Conservation (phyloP, 2,329 filamentous ascomycete genomes). For the Pseudogymnoascus sp. region DNA sequence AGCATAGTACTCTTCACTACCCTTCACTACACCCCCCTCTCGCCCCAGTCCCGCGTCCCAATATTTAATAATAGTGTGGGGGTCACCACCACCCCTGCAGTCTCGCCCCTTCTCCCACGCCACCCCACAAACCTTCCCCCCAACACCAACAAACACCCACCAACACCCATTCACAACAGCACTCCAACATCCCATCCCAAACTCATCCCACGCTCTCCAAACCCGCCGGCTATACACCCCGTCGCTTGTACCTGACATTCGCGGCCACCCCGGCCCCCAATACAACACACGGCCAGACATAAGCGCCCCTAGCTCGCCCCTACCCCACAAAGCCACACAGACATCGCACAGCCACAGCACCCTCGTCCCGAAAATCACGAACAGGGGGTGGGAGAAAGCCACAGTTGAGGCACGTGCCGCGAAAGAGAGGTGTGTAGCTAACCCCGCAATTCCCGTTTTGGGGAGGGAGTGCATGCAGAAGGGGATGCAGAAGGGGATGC, state of each 20-base stretch:
- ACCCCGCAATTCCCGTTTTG: neutral
- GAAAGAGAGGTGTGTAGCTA: neutral
- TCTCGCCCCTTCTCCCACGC: neutral
- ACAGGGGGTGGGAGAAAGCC: neutral
- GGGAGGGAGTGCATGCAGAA: neutral
- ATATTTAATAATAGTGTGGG: slow-evolving; percentile 8
- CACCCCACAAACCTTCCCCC: neutral
- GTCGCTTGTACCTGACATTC: neutral
- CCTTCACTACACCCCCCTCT: neutral
- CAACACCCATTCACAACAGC: neutral
- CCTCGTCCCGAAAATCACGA: neutral
- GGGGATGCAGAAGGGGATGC: neutral
- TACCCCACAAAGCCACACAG: slow-evolving; percentile 2
- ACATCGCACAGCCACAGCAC: neutral
- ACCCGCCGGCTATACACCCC: neutral
- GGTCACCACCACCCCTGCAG: neutral
- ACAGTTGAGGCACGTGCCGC: neutral
- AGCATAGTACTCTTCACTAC: neutral
- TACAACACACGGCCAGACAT: neutral
- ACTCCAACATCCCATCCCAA: neutral
- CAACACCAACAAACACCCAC: neutral
- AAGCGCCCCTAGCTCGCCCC: neutral
- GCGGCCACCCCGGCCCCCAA: neutral
- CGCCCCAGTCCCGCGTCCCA: slow-evolving; percentile 4
- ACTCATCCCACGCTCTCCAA: neutral